Base-by-base conservation (phyloP, 192 early-diverging fungal species). In the Coemansia sp. region DNA sequence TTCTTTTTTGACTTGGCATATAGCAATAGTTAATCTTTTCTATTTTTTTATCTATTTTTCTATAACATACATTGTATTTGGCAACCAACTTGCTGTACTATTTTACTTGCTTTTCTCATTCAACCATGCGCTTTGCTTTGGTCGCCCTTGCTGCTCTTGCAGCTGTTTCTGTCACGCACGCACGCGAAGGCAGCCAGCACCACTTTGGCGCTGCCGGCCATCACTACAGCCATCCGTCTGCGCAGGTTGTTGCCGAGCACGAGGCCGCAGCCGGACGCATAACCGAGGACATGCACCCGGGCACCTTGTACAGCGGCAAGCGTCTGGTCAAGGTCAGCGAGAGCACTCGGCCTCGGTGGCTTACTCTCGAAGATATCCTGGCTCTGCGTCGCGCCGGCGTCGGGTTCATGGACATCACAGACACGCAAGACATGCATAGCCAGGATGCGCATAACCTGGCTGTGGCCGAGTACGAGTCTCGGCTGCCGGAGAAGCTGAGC, bases 361-460 rank as follows among this genome's bases (percentile, higher is more conserved):
- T 90, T 79, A 67, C 68, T 9, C 69, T 88, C 17, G 68, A 72
- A 11, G 85, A 94, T 67, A 91, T 93, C 53, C 57, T 90, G 32
- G 82, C 71, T 3, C 87, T 98, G 62, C 82, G 90, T 60, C 87
- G 90, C 17, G 74, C 78, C 11, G 85, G 87, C 35, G 85, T 88
- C 57, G 79, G 86, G 22, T 98, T 91, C 73, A 94, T 96, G 85
- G 96, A 98, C 73, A 86, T 96, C 45, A 98, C 96, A 34, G 93
- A 96, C 69, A 72, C 85, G 52, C 75, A 80, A 63, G 85, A 86
- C 55, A 57, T 57, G 35, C 55, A 57, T 57, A 28, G 5, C 18
- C 55, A 32, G 28, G 32, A 48, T 3, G 45, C 22, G 22, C 22
- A 12, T 12, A 12, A 3, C 45, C 9, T 15, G 45, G 45, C 45